Evolutionary conservation across 2,329 filamentous ascomycete genomes (phyloP).

Genomic region (Scedosporium dehoogii): DNA sequence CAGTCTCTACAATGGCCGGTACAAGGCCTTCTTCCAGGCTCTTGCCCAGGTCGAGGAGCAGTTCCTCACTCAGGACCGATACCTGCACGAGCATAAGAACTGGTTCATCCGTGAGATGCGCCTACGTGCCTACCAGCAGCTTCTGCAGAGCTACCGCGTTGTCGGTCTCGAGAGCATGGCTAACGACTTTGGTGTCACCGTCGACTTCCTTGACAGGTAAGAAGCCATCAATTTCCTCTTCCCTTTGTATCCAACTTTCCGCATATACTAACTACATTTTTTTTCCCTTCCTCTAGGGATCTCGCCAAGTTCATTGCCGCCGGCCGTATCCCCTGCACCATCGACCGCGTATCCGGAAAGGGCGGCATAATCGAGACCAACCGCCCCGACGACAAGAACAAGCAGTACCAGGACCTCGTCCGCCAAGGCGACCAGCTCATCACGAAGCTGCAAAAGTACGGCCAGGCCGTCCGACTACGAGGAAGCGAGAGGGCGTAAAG

Average conservation of each 20-base stretch:
- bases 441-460: conserved; percentile 98
- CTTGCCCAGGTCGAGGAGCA: conserved; percentile 84
- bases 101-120: conserved; percentile 99
- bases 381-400: conserved; percentile 97
- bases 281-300: conserved; percentile 46
- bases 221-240: too few relatives aligned
- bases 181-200: conserved; percentile 88
- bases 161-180: conserved; percentile 98
- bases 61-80: conserved; percentile 89
- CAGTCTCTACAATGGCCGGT: conserved; percentile 88
- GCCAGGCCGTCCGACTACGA: conserved; percentile 85
- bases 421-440: conserved; percentile 97
- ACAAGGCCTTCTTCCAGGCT: conserved; percentile 86
- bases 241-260: too few relatives aligned
- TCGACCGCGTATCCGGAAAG: conserved; percentile 92
- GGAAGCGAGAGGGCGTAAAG: conserved; percentile 81
- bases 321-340: conserved; percentile 90
- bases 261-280: conserved; percentile 1
- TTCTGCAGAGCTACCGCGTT: conserved; percentile 93
- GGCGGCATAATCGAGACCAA: conserved; percentile 91
- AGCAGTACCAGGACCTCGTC: conserved; percentile 96
- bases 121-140: conserved; percentile 88
- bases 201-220: conserved; percentile 91
- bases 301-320: conserved; percentile 95
- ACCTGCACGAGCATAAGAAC: conserved; percentile 87